These are phyloP conservation scores for Rosa hybrid DNA, from an alignment of 331 rosid species.

Conservation along the genomic window DNA sequence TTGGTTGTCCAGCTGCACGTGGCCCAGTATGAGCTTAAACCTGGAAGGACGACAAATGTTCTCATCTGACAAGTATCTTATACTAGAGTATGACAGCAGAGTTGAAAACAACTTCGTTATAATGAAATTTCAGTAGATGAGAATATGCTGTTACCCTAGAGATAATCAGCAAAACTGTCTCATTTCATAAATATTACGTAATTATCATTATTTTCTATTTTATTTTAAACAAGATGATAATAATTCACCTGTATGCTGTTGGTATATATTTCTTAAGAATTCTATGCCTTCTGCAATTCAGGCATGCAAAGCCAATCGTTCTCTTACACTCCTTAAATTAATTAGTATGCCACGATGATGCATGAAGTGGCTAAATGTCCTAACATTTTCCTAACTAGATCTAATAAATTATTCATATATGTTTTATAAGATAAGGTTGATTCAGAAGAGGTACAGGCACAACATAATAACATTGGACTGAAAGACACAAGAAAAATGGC, in stretches of 20 bases:
- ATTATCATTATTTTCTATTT: not conserved
- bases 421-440: not conserved
- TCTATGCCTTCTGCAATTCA: not conserved
- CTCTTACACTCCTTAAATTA: not conserved
- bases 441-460: not conserved
- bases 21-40: constrained; percentile 88
- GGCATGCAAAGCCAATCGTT: not conserved
- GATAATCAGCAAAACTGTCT: not conserved
- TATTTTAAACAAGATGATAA: not conserved
- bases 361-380: not conserved
- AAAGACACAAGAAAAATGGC: not conserved
- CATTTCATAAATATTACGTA: not conserved
- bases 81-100: not conserved
- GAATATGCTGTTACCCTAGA: not conserved
- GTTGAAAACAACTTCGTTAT: not conserved
- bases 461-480: not conserved
- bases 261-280: not conserved
- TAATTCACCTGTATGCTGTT: not conserved
- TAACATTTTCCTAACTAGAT: not conserved
- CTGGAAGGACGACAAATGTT: constrained; percentile 40
- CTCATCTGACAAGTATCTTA: not conserved
- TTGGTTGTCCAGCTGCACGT: constrained; percentile 94
- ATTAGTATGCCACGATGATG: not conserved
- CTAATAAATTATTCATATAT: not conserved
- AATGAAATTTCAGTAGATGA: not conserved